Evolutionary conservation across 345 rosid genomes (phyloP).

Genomic region (Populus simonii): DNA sequence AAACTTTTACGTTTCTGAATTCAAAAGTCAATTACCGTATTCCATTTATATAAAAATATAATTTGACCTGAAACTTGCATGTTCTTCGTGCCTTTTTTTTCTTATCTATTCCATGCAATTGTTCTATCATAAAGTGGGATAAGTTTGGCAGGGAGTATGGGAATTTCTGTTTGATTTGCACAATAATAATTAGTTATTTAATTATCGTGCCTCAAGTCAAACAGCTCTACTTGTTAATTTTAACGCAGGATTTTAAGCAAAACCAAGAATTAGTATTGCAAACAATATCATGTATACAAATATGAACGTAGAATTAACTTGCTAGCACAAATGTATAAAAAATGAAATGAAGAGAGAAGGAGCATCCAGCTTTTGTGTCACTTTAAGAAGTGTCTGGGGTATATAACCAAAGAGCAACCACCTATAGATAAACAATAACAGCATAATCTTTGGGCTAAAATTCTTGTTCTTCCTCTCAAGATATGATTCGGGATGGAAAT

Average conservation of each 20-base stretch:
- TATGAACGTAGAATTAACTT: not conserved
- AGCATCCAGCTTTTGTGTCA: not conserved
- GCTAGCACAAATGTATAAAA: not conserved
- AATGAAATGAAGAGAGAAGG: not conserved
- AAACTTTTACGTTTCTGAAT: not conserved
- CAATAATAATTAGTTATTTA: not conserved
- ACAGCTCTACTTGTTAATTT: not conserved
- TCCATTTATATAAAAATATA: not conserved
- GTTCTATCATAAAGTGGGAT: not conserved
- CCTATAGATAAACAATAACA: not conserved
- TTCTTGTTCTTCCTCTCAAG: constrained; percentile 10
- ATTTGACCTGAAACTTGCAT: not conserved
- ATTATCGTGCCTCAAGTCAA: not conserved
- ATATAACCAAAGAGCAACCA: constrained; percentile 7
- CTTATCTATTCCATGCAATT: not conserved
- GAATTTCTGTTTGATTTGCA: not conserved
- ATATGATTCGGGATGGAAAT: constrained; percentile 29
- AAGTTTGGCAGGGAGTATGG: not conserved
- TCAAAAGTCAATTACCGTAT: constrained; percentile 6
- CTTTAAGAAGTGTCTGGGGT: not conserved
- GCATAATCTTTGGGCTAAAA: constrained; percentile 17
- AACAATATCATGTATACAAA: not conserved
- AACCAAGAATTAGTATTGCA: not conserved
- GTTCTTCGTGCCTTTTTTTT: not conserved
- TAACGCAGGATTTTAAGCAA: not conserved